Evolutionary conservation across 306 rosid species (phyloP), one percentile per base, ranked within the genome.

Genomic region (Vigna radiata): DNA sequence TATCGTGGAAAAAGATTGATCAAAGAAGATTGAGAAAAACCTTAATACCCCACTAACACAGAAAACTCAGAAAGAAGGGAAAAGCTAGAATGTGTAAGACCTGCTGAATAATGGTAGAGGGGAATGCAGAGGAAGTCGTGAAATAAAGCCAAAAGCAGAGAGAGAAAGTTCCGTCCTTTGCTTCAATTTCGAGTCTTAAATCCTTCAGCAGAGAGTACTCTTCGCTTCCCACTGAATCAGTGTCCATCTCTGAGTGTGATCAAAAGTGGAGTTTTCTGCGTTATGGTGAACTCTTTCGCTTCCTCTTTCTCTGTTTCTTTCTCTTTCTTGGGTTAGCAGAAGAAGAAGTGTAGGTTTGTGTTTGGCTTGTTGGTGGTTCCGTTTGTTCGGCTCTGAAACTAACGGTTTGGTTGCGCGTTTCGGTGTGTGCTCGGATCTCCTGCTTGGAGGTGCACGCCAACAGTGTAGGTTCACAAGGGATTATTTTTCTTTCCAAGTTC

Each of bases 141-240:
- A 94, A 82, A 82, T 88, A 94, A 82, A 90, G 82, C 98, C 98
- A 94, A 70, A 92, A 94, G 90, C 91, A 90, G 62, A 94, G 44
- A 39, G 86, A 81, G 72, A 90, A 92, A 71, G 78, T 73, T 36
- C 63, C 89, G 8, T 90, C 95, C 23, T 85, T 70, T 7, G 48
- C 80, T 58, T 85, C 91, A 79, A 90, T 83, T 84, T 92, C 89
- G 27, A 86, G 68, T 67, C 85, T 81, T 18, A 92, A 80, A 83
- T 92, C 89, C 80, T 91, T 87, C 46, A 94, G 82, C 77, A 56
- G 77, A 53, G 86, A 73, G 85, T 92, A 94, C 31, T 73, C 88
- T 37, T 71, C 59, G 65, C 36, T 46, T 68, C 81, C 83, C 75
- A 80, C 70, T 59, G 76, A 81, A 53, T 84, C 93, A 71, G 71